Evolutionary conservation across 2,329 filamentous ascomycete species (phyloP).

Genomic region (Exophiala oligosperma): DNA sequence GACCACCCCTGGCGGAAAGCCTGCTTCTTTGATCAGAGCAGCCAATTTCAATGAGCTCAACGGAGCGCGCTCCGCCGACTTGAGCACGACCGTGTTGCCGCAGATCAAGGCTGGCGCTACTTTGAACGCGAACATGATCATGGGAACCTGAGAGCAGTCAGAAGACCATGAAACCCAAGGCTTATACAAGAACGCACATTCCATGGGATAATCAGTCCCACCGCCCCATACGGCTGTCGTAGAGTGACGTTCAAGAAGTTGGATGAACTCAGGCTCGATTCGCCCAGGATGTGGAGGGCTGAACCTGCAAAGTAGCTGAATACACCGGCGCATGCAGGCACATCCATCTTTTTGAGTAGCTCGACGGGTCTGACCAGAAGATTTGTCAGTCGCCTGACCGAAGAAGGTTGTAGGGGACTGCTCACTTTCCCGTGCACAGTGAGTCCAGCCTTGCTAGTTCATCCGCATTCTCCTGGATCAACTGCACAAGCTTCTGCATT

Average conservation of each 20-base stretch:
- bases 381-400: neutral
- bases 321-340: slow-evolving; percentile 7
- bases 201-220: slow-evolving; percentile 58
- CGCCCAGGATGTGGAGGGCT: slow-evolving; percentile 19
- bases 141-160: slow-evolving; percentile 36
- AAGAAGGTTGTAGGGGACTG: no score
- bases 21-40: slow-evolving; percentile 58
- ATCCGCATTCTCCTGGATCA: slow-evolving; percentile 32
- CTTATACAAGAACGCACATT: slow-evolving; percentile 34
- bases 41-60: slow-evolving; percentile 55
- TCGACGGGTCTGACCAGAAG: slow-evolving; percentile 2
- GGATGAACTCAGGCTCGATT: neutral
- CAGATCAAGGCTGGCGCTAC: slow-evolving; percentile 58
- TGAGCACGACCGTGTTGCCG: slow-evolving; percentile 56
- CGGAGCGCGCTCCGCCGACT: slow-evolving; percentile 45
- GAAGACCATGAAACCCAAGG: no score
- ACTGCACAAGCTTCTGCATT: slow-evolving; percentile 33
- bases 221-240: slow-evolving; percentile 22
- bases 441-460: slow-evolving; percentile 38
- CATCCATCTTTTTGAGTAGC: slow-evolving; percentile 17
- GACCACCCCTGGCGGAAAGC: slow-evolving; percentile 60
- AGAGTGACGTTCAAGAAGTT: neutral
- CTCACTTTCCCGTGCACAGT: slow-evolving; percentile 37
- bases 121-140: slow-evolving; percentile 40
- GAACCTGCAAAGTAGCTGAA: slow-evolving; percentile 6